Evolutionary conservation across 768 basidiomycete genomes (phyloP).

Genomic region (Lactarius hatsudake): DNA sequence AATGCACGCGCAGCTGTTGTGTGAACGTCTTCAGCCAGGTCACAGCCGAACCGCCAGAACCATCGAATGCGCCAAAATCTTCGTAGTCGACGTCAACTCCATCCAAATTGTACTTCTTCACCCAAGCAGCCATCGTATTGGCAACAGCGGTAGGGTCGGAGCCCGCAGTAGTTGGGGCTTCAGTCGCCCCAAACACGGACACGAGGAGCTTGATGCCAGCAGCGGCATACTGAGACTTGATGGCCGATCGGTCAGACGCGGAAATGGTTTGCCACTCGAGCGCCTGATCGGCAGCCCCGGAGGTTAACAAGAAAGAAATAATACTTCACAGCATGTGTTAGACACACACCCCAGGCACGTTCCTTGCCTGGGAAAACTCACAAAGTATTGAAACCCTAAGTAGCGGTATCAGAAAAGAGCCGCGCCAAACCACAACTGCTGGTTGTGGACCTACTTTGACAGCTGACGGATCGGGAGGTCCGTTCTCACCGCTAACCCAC

Average conservation of each 20-base stretch:
- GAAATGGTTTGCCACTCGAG: constrained; percentile 44
- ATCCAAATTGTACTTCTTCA: constrained; percentile 46
- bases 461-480: constrained; percentile 37
- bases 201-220: constrained; percentile 61
- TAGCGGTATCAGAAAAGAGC: neutral
- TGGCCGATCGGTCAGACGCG: constrained; percentile 38
- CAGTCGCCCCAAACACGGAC: constrained; percentile 49
- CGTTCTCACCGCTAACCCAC: constrained; percentile 39
- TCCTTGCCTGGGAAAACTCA: constrained; percentile 18
- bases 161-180: constrained; percentile 44
- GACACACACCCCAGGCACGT: neutral
- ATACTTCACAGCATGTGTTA: constrained; percentile 30
- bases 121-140: constrained; percentile 45
- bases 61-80: constrained; percentile 62
- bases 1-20: constrained; percentile 36
- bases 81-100: constrained; percentile 58
- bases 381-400: constrained; percentile 40
- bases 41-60: constrained; percentile 52
- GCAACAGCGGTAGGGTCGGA: constrained; percentile 41
- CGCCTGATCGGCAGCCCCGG: constrained; percentile 47
- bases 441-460: constrained; percentile 32
- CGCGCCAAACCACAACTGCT: neutral
- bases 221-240: constrained; percentile 47
- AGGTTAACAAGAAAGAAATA: constrained; percentile 42
- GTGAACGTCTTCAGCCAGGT: constrained; percentile 41